phyloP scores from a whole-genome alignment of 768 basidiomycete genomes.

The Cyclocybe cylindracea region DNA sequence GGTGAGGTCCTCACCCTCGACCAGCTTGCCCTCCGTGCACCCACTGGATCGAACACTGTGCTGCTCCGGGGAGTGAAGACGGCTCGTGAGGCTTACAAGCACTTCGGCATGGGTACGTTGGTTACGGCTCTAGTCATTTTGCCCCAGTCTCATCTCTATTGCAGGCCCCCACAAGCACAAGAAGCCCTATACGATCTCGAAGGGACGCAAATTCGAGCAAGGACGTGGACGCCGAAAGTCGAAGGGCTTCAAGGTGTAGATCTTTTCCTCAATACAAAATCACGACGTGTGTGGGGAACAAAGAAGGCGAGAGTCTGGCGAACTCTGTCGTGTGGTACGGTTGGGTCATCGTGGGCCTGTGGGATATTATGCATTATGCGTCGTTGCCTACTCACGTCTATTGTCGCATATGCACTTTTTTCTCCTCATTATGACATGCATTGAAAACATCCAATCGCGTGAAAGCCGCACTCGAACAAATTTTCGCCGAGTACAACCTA shows the following conservation, averaged over 20 bases:
- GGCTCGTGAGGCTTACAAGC: constrained; percentile 92
- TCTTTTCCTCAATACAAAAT: constrained; percentile 21
- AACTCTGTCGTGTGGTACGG: constrained; percentile 17
- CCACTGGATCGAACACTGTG: constrained; percentile 94
- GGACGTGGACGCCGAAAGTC: constrained; percentile 99
- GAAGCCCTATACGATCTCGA: constrained; percentile 94
- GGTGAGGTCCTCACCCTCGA: constrained; percentile 96
- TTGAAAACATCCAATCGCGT: constrained; percentile 5
- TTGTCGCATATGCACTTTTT: constrained; percentile 29
- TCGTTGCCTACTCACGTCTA: constrained; percentile 16
- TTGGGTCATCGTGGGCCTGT: constrained; percentile 22
- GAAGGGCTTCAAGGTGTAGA: constrained; percentile 94
- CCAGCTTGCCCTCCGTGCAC: constrained; percentile 92
- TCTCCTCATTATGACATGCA: constrained; percentile 19
- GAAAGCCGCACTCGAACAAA: background rate
- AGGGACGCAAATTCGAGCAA: constrained; percentile 99
- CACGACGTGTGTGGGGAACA: constrained; percentile 20
- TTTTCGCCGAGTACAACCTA: background rate
- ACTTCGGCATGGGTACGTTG: constrained; percentile 88
- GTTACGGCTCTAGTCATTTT: background rate
- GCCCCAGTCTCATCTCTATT: background rate
- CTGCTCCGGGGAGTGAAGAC: constrained; percentile 92
- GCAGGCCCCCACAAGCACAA: constrained; percentile 94
- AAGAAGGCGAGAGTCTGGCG: constrained; percentile 6
- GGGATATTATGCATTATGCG: constrained; percentile 38